phyloP scores from a whole-genome alignment of 345 rosid genomes.

The Linum lewisii region DNA sequence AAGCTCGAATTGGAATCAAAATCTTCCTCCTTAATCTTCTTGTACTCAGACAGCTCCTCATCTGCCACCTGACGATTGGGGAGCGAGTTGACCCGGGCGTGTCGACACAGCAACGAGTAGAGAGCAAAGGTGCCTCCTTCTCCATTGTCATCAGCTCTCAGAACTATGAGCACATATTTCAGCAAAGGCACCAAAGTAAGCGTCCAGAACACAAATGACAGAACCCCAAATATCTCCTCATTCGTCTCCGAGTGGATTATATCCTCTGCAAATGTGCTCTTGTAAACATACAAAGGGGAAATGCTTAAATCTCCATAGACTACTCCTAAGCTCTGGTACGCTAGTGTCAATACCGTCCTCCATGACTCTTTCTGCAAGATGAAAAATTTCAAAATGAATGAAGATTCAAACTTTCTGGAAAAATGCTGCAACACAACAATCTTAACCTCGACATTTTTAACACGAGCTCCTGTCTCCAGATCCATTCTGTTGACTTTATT shows the following conservation, averaged over 20 bases:
- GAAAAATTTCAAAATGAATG: too few species aligned
- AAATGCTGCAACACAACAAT: not conserved
- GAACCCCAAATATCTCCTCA: slow-evolving; percentile 84
- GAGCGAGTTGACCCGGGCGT: slow-evolving; percentile 75
- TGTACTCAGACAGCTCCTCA: slow-evolving; percentile 62
- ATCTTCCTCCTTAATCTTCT: slow-evolving; percentile 25
- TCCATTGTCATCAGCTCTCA: slow-evolving; percentile 83
- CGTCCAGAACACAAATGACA: slow-evolving; percentile 89
- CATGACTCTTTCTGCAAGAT: slow-evolving; percentile 77
- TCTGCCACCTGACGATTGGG: slow-evolving; percentile 78
- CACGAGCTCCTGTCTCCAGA: not conserved
- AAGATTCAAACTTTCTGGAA: not conserved
- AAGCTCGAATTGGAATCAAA: slow-evolving; percentile 39
- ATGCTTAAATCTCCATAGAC: slow-evolving; percentile 94
- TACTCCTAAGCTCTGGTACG: slow-evolving; percentile 78
- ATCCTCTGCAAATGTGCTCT: slow-evolving; percentile 70
- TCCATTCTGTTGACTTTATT: not conserved
- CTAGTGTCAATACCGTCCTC: slow-evolving; percentile 72
- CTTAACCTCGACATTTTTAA: not conserved
- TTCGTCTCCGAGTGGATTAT: slow-evolving; percentile 63
- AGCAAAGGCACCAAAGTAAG: slow-evolving; percentile 74
- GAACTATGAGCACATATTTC: slow-evolving; percentile 74
- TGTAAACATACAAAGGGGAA: slow-evolving; percentile 78
- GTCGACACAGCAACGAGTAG: slow-evolving; percentile 74
- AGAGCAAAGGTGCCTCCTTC: slow-evolving; percentile 95